Evolutionary conservation across 2,329 filamentous ascomycete genomes (phyloP), one percentile per base, ranked within the genome.

Genomic region (Microcyclospora pomicola): DNA sequence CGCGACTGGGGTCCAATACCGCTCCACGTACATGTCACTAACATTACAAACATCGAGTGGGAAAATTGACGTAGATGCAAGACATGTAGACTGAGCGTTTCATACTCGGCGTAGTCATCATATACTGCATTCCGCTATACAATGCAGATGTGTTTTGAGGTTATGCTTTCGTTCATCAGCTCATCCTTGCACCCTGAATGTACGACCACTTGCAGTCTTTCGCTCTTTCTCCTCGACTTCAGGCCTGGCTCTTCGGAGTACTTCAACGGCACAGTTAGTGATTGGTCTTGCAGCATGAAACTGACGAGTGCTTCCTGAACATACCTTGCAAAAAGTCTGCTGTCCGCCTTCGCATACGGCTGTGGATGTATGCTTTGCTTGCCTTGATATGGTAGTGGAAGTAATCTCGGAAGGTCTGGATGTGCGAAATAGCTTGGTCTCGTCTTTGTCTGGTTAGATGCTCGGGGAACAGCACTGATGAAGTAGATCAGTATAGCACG

Each of bases 351-450:
- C 91, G 80, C 91, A 98, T 98, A 55, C 92, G 77, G 27, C 87
- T 92, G 71, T 98, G 91, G 49, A 98, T 98, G 58, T 95, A 98
- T 37, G 92, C 91, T 71, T 98, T 98, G 45, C 87, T 95, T 24
- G 91, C 92, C 67, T 98, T 98, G 66, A 98, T 98, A 64, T 98
- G 91, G 63, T 99, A 99, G 64, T 99, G 91, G 72, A 99, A 98
- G 65, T 98, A 98, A 59, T 98, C 91, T 49, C 91, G 83, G 82
- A 98, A 98, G 11, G 91, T 99, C 66, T 99, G 92, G 54, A 99
- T 96, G 61, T 98, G 92, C 36, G 87, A 95, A 51, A 99, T 98
- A 59, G 92, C 87, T 49, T 95, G 87, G 43, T 83, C 80, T 67
- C 92, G 84, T 58, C 86, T 77, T 62, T 95, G 85, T 11, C 78